These are phyloP conservation scores for Fusarium siculi DNA, from an alignment of 2,329 filamentous ascomycete species.

Conservation along the genomic window DNA sequence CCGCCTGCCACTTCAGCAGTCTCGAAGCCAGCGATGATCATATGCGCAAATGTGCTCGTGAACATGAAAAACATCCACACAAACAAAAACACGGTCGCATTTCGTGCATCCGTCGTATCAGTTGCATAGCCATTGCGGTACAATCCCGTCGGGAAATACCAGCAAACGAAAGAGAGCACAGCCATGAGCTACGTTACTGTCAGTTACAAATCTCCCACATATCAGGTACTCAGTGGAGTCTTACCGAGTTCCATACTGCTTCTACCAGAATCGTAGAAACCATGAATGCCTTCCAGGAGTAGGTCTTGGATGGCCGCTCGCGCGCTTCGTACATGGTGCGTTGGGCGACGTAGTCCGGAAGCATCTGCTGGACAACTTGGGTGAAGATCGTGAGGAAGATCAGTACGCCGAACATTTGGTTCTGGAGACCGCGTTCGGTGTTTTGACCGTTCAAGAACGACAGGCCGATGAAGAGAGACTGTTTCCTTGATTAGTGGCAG, in stretches of 20 bases:
- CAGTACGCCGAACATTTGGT: constrained; percentile 78
- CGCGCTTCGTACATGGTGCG: constrained; percentile 76
- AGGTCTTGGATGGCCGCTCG: constrained; percentile 73
- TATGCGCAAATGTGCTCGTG: constrained; percentile 72
- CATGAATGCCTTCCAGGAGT: constrained; percentile 76
- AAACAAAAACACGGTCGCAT: constrained; percentile 71
- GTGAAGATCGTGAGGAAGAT: constrained; percentile 78
- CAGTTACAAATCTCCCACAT: not conserved
- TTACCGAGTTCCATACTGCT: constrained; percentile 72
- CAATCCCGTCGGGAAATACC: constrained; percentile 76
- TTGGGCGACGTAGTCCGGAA: constrained; percentile 77
- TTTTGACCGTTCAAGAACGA: constrained; percentile 71
- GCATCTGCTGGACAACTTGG: constrained; percentile 71
- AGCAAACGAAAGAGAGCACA: constrained; percentile 70
- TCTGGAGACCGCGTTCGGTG: constrained; percentile 73
- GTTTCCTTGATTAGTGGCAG: not conserved
- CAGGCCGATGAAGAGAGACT: constrained; percentile 73
- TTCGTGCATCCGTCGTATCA: constrained; percentile 58
- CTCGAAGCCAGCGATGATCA: constrained; percentile 72
- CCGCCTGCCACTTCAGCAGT: constrained; percentile 72
- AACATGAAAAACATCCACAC: constrained; percentile 73
- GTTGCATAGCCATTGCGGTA: constrained; percentile 67
- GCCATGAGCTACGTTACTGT: constrained; percentile 40
- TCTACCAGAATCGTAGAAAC: constrained; percentile 70
- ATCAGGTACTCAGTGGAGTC: constrained; percentile 28